Conservation (phyloP, 805 yeast species). For the Ogataea paraovalis region DNA sequence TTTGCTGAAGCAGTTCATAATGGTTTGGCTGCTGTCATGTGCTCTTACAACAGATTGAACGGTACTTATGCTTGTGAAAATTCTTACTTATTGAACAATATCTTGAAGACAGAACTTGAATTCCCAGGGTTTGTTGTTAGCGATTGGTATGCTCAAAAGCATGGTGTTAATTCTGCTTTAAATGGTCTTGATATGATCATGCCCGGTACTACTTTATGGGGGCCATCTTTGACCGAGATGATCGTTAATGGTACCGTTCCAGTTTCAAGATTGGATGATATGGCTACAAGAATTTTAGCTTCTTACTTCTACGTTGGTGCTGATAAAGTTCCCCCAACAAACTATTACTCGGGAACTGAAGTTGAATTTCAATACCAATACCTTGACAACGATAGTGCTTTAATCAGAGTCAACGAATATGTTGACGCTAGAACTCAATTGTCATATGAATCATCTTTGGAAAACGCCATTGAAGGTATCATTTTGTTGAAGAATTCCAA, state of each 20-base stretch:
- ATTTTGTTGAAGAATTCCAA: not conserved
- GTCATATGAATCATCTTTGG: constrained; percentile 50
- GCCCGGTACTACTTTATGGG: constrained; percentile 48
- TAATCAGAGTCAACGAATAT: constrained; percentile 53
- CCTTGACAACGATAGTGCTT: constrained; percentile 51
- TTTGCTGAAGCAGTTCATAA: constrained; percentile 60
- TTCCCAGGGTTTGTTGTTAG: constrained; percentile 66
- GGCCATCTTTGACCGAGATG: constrained; percentile 48
- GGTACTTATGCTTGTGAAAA: constrained; percentile 58
- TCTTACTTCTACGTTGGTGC: constrained; percentile 29
- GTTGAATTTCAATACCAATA: constrained; percentile 50
- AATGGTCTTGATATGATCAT: constrained; percentile 64
- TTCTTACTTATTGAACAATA: constrained; percentile 47
- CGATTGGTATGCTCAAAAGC: constrained; percentile 64
- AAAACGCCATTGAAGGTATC: constrained; percentile 53
- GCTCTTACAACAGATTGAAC: constrained; percentile 55
- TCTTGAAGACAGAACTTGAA: constrained; percentile 58
- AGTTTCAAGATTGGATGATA: constrained; percentile 52
- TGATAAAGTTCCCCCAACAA: constrained; percentile 40
- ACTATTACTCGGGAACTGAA: constrained; percentile 39
- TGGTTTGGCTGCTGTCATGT: constrained; percentile 60
- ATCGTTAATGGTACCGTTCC: constrained; percentile 54
- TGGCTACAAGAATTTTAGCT: constrained; percentile 57
- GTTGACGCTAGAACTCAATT: constrained; percentile 49
- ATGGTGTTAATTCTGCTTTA: constrained; percentile 52